These are phyloP conservation scores for Amauroascus verrucosus DNA, from an alignment of 2,329 filamentous ascomycete species.

Conservation along the genomic window DNA sequence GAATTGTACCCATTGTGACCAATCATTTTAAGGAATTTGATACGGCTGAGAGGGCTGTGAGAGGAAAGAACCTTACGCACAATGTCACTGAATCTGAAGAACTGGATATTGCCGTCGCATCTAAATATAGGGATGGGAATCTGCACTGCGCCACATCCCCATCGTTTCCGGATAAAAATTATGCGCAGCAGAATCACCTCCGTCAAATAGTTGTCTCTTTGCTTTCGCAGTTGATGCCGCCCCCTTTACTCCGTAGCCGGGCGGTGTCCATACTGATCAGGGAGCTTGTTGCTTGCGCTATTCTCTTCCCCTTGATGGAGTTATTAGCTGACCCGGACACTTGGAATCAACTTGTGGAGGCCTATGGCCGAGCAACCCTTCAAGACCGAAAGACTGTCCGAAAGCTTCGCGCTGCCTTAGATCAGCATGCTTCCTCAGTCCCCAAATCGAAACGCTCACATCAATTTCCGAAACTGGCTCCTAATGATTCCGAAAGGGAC, in stretches of 20 bases:
- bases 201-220: constrained; percentile 62
- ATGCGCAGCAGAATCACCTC: constrained; percentile 79
- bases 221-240: constrained; percentile 63
- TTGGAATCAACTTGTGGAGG: constrained; percentile 95
- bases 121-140: constrained; percentile 79
- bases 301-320: constrained; percentile 70
- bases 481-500: constrained; percentile 76
- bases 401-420: constrained; percentile 79
- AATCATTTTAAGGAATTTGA: constrained; percentile 83
- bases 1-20: constrained; percentile 78
- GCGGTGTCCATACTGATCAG: constrained; percentile 70
- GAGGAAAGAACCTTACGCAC: constrained; percentile 76
- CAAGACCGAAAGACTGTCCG: constrained; percentile 93
- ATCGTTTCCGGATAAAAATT: constrained; percentile 71
- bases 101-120: constrained; percentile 88
- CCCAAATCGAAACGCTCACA: constrained; percentile 55
- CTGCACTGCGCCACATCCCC: constrained; percentile 78
- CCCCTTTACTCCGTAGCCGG: constrained; percentile 63
- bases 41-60: constrained; percentile 74
- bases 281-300: constrained; percentile 88
- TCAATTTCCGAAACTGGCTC: constrained; percentile 66
- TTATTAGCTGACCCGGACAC: constrained; percentile 83
- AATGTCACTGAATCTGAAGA: constrained; percentile 94
- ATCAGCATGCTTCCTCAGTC: constrained; percentile 81
- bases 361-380: constrained; percentile 70